Conservation (phyloP, 2,329 filamentous ascomycete genomes). For the Xylogone sp. region DNA sequence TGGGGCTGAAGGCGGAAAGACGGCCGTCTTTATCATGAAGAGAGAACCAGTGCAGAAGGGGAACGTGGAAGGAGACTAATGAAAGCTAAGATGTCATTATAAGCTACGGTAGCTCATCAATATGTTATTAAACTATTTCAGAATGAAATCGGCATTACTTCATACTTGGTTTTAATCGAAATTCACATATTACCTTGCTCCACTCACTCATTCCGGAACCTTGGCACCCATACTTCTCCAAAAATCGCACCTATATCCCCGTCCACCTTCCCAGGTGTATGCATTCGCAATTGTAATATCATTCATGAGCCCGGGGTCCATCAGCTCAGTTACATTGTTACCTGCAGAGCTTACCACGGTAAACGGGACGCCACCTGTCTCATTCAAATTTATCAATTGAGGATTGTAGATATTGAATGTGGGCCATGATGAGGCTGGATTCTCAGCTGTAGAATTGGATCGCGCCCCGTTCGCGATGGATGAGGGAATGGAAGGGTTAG, state of each 20-base stretch:
- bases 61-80: too few species aligned
- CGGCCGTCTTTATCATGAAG: too few species aligned
- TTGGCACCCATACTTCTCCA: conserved; percentile 7
- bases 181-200: neutral
- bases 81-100: too few species aligned
- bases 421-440: conserved; percentile 7
- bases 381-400: conserved; percentile 10
- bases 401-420: conserved; percentile 1
- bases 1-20: too few species aligned
- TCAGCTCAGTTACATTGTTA: neutral
- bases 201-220: conserved; percentile 8
- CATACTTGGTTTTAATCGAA: too few species aligned
- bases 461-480: conserved; percentile 8
- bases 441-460: conserved; percentile 1
- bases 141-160: too few species aligned
- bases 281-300: conserved; percentile 7
- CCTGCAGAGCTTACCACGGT: conserved; percentile 1
- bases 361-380: conserved; percentile 7
- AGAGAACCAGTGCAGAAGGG: too few species aligned
- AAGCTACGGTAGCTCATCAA: too few species aligned
- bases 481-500: conserved; percentile 7
- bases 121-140: too few species aligned
- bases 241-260: conserved; percentile 13
- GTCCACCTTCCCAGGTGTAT: conserved; percentile 7
- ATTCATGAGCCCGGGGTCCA: conserved; percentile 8